Evolutionary conservation across 2,329 filamentous ascomycete species (phyloP), one percentile per base, ranked within the genome.

Genomic region (Pseudopyricularia javanii): DNA sequence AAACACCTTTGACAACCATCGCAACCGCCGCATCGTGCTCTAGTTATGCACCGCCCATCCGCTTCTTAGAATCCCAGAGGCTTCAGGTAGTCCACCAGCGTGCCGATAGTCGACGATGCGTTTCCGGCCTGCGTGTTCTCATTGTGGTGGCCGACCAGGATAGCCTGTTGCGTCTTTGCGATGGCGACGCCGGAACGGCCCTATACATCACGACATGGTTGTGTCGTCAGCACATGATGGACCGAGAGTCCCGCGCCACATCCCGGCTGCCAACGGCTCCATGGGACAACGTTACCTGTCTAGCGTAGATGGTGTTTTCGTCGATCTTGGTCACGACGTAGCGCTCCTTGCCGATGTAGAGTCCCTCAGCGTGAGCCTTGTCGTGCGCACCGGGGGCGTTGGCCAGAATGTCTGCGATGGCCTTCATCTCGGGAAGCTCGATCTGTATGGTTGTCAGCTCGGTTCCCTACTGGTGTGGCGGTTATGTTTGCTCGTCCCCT

Each of bases 81-180:
- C 68, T 88, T 83, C 58, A 95, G 81, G 75, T 97, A 96, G 70
- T 95, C 88, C 63, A 81, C 89, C 57, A 98, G 79, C 62, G 82
- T 76, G 74, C 91, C 87, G 60, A 95, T 86, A 50, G 86, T 88
- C 66, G 80, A 80, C 62, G 83, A 83, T 57, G 88, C 83, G 68
- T 85, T 84, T 66, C 88, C 83, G 51, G 86, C 87, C 67, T 86
- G 76, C 60, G 83, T 73, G 57, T 68, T 68, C 68, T 95, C 88
- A 60, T 76, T 77, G 77, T 97, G 89, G 75, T 95, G 89, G 61
- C 82, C 86, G 67, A 98, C 73, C 66, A 98, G 80, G 68, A 97
- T 83, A 61, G 90, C 88, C 72, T 94, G 85, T 64, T 78, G 84
- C 63, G 91, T 94, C 78, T 94, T 95, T 71, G 84, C 83, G 62